phyloP scores from a whole-genome alignment of 208 protist genomes.

The Entamoeba histolytica region DNA sequence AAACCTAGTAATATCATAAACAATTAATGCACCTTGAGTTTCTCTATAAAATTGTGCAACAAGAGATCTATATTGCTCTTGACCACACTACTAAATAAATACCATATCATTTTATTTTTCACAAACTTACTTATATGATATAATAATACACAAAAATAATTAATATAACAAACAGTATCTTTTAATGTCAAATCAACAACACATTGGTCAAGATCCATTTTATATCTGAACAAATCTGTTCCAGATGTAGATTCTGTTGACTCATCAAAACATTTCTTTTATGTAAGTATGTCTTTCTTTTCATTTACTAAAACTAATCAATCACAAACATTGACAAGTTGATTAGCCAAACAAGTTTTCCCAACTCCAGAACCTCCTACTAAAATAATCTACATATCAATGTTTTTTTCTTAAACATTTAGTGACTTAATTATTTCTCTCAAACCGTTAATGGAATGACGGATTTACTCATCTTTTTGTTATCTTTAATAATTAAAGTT shows the following conservation, averaged over 20 bases:
- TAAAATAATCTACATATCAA: neutral
- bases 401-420: no score
- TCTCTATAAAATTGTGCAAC: neutral
- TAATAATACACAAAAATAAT: neutral
- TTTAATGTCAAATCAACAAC: neutral
- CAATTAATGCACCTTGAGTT: neutral
- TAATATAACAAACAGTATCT: neutral
- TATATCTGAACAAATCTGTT: neutral
- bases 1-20: neutral
- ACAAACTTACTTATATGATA: neutral
- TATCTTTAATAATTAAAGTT: no score
- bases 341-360: neutral
- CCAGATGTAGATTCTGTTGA: neutral
- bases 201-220: neutral
- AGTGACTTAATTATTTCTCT: no score
- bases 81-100: neutral
- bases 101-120: neutral
- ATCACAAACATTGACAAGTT: neutral
- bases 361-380: neutral
- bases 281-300: no score
- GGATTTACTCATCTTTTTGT: no score
- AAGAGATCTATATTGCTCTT: neutral
- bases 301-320: no score
- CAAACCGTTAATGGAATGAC: no score
- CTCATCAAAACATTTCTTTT: neutral